Base-by-base conservation (phyloP, 768 basidiomycete species). In the Hypholoma sublateritium region DNA sequence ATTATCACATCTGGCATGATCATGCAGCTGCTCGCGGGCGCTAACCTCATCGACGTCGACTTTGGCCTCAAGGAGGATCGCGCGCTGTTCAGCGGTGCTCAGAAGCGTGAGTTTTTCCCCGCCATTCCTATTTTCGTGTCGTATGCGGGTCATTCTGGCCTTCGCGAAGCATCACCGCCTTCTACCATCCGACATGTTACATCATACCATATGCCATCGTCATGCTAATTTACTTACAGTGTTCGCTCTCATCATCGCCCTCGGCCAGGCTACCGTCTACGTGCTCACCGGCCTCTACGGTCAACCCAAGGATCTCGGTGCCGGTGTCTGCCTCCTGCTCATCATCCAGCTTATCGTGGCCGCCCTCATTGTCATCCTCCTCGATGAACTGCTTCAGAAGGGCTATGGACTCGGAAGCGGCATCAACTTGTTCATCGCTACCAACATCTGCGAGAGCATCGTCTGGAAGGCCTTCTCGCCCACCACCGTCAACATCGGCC, bases 401-500 rank as follows among this genome's bases (percentile, higher is more conserved):
- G 97, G 96, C 42, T 98, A 99, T 72, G 96, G 97, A 70, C 92
- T 98, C 60, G 97, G 97, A 56, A 95, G 93, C 4, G 97, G 97
- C 61, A 98, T 99, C 74, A 95, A 95, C 56, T 88, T 98, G 56
- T 98, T 98, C 84, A 97, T 98, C 66, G 97, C 96, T 4, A 98
- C 97, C 78, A 99, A 98, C 81, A 98, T 99, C 65, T 98, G 96
- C 74, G 97, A 99, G 74, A 93, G 90, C 60, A 98, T 99, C 77
- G 87, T 98, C 70, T 99, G 96, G 96, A 99, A 99, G 70, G 97
- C 96, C 1, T 98, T 99, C 77, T 95, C 93, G 1, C 97, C 97
- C 9, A 98, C 94, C 19, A 98, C 97, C 45, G 76, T 98, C 75
- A 98, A 98, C 83, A 98, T 95, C 28, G 97, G 96, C 37, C 91